phyloP scores from a whole-genome alignment of 371 early-diverging fungal genomes.

The Mucor indicus region DNA sequence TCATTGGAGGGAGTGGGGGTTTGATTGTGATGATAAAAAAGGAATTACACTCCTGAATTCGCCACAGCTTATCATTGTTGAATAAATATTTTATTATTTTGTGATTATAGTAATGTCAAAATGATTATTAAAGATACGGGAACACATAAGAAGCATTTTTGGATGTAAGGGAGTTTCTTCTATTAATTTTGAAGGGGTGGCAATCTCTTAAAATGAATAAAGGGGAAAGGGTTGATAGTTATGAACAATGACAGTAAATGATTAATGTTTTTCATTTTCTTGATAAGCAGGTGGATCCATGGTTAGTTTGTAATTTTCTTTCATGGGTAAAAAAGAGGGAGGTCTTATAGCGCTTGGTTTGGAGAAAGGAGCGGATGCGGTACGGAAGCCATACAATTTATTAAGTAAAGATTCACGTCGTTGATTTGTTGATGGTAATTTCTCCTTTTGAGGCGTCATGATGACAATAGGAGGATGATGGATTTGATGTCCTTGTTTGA shows the following conservation, averaged over 20 bases:
- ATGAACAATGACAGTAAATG: background rate
- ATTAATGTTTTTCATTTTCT: background rate
- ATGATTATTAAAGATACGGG: too few species aligned
- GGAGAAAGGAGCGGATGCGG: background rate
- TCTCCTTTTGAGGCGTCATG: slow-evolving; percentile 14
- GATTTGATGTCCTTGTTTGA: slow-evolving; percentile 13
- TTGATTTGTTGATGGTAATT: too few species aligned
- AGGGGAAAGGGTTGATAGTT: background rate
- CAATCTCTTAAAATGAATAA: too few species aligned
- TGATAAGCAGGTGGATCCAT: slow-evolving; percentile 11
- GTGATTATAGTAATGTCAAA: too few species aligned
- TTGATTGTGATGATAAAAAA: slow-evolving; percentile 55
- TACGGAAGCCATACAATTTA: slow-evolving; percentile 21
- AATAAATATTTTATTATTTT: too few species aligned
- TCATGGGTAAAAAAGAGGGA: slow-evolving; percentile 25
- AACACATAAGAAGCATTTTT: too few species aligned
- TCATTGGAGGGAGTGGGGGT: slow-evolving; percentile 59
- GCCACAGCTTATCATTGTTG: slow-evolving; percentile 32
- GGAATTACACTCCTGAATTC: slow-evolving; percentile 47
- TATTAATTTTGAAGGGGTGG: too few species aligned
- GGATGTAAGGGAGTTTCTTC: too few species aligned
- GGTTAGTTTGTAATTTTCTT: slow-evolving; percentile 1
- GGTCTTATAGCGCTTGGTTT: slow-evolving; percentile 12
- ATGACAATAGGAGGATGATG: slow-evolving; percentile 2
- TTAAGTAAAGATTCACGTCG: slow-evolving; percentile 13